Percentiles rank a stretch among this genome's conserved stretches.
phyloP scores from a whole-genome alignment of 2,329 filamentous ascomycete genomes.

The Aspergillus persii region DNA sequence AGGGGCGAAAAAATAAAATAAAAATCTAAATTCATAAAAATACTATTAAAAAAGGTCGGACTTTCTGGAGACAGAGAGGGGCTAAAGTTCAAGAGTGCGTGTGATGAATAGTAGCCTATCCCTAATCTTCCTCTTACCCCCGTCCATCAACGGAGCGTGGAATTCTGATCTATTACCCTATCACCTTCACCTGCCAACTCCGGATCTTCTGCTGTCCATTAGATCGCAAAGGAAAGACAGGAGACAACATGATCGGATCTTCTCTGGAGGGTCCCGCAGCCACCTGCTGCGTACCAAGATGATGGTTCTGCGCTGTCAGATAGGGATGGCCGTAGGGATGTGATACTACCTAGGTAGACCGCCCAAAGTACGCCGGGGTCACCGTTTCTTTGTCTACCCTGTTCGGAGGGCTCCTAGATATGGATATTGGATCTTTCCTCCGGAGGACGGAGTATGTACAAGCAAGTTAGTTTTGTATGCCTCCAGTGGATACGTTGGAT shows the following conservation, averaged over 20 bases:
- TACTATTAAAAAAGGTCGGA: background rate
- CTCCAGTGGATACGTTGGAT: too few species aligned
- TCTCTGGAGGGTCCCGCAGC: conserved; percentile 21
- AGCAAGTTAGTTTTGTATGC: background rate
- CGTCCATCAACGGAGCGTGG: background rate
- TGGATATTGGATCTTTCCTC: background rate
- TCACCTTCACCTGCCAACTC: background rate
- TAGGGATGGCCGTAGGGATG: conserved; percentile 14
- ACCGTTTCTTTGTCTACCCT: background rate
- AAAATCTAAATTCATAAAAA: conserved; percentile 2
- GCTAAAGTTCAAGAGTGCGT: conserved; percentile 2
- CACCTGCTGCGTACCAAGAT: conserved; percentile 19
- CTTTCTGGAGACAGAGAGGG: background rate
- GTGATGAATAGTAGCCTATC: conserved; percentile 6
- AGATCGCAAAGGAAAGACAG: background rate
- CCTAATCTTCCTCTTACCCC: background rate
- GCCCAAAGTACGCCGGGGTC: background rate
- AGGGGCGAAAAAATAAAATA: conserved; percentile 14
- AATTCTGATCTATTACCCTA: background rate
- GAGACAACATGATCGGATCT: background rate
- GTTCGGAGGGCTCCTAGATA: too few species aligned
- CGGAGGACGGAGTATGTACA: background rate
- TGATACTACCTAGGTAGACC: background rate
- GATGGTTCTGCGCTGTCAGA: conserved; percentile 22
- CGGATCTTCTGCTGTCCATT: background rate